These are phyloP conservation scores for Isatis lusitanica DNA, from an alignment of 441 rosid species.

Conservation along the genomic window DNA sequence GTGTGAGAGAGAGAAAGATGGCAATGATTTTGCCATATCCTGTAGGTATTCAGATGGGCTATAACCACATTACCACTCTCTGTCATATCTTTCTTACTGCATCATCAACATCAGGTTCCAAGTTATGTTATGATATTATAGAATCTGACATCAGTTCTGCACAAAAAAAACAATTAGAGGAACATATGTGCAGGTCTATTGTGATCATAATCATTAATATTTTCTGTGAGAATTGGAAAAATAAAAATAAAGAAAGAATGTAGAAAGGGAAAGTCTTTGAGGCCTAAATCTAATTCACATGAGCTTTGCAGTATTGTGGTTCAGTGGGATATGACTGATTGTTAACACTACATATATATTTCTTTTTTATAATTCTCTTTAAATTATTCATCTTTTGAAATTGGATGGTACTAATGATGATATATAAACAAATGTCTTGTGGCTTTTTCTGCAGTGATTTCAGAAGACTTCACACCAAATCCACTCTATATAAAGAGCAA, in stretches of 20 bases:
- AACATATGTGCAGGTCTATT: constrained; percentile 15
- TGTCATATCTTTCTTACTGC: constrained; percentile 8
- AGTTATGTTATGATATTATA: constrained; percentile 12
- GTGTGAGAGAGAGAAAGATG: neutral
- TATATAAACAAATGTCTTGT: constrained; percentile 32
- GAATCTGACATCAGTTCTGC: constrained; percentile 22
- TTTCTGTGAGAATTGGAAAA: constrained; percentile 1
- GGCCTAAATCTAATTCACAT: constrained; percentile 31
- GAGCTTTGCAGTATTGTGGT: constrained; percentile 32
- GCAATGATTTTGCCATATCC: constrained; percentile 26
- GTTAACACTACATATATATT: neutral
- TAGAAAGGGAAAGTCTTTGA: constrained; percentile 20
- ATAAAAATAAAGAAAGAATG: too few relatives aligned
- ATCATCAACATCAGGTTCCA: constrained; percentile 20
- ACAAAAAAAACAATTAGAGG: neutral
- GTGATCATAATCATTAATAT: constrained; percentile 33
- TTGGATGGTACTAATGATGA: constrained; percentile 35
- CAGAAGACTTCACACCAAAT: constrained; percentile 39
- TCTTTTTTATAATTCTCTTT: neutral
- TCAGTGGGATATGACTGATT: constrained; percentile 35
- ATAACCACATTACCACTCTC: constrained; percentile 17
- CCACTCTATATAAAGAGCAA: constrained; percentile 27
- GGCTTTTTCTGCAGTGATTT: constrained; percentile 35
- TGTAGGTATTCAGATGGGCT: constrained; percentile 36
- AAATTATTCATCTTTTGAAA: constrained; percentile 33